Evolutionary conservation across 768 basidiomycete species (phyloP).

Genomic region (Psilocybe cubensis): DNA sequence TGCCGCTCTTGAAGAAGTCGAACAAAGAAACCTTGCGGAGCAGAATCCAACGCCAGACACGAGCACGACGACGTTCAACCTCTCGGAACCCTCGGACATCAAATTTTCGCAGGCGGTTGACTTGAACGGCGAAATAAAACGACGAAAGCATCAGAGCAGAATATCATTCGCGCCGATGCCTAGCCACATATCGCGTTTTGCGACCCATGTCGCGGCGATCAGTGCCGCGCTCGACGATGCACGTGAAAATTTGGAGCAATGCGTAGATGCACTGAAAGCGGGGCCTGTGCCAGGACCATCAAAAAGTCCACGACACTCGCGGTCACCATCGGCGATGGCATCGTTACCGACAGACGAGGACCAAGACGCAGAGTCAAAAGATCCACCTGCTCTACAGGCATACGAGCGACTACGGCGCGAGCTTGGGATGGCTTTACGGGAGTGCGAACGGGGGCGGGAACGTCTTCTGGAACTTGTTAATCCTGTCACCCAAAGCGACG

Average conservation of each 20-base stretch:
- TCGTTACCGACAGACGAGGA: conserved; percentile 9
- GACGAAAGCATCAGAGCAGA: conserved; percentile 15
- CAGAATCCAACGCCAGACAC: conserved; percentile 44
- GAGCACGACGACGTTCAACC: neutral
- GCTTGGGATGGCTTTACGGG: conserved; percentile 76
- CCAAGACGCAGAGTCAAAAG: conserved; percentile 27
- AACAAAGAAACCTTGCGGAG: conserved; percentile 55
- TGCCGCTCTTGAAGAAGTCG: conserved; percentile 65
- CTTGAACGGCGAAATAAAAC: conserved; percentile 13
- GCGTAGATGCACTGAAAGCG: conserved; percentile 59
- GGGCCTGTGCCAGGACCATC: conserved; percentile 28
- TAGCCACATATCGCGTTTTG: conserved; percentile 69
- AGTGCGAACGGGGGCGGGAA: conserved; percentile 81
- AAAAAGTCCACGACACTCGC: conserved; percentile 17
- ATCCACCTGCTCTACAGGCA: conserved; percentile 61
- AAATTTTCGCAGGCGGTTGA: conserved; percentile 2
- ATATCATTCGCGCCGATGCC: conserved; percentile 77
- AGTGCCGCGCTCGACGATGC: conserved; percentile 73
- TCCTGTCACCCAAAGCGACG: conserved; percentile 39
- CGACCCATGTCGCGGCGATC: conserved; percentile 73
- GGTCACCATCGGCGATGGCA: conserved; percentile 17
- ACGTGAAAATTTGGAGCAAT: conserved; percentile 64
- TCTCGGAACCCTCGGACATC: neutral
- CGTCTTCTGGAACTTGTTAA: conserved; percentile 59
- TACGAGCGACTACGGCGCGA: conserved; percentile 80